Evolutionary conservation across 2,329 filamentous ascomycete genomes (phyloP), one percentile per base, ranked within the genome.

Genomic region (Monilinia fructigena): DNA sequence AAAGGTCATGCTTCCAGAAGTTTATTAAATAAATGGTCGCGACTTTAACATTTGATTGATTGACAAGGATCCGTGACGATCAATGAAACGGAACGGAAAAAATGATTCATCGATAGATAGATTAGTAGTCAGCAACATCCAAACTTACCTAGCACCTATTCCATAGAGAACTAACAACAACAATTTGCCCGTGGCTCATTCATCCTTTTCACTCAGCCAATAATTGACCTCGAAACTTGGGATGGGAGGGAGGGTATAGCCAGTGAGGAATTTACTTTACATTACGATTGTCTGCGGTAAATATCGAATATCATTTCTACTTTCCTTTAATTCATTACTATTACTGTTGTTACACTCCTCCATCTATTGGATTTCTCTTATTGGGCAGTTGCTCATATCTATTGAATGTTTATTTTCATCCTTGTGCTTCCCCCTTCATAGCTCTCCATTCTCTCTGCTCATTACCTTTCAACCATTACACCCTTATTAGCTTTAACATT

Each of bases 201-300:
- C n/a, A 23, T n/a, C 55, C 28, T 18, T 47, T 14, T 31, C 31
- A 31, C 55, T 31, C 56, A 60, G 56, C 56, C 56, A 60, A 60
- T 60, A 23, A 60, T 60, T 48, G 56, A 48, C 28, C 42, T 35
- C 56, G 28, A 26, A 42, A 59, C 31, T 5, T 35, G 26, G 56
- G 12, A 16, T 10, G 42, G 42, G 42, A 16, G 18, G 14, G 23
- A 28, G 14, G 56, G 26, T 59, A 20, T 59, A 45, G 42, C 56
- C 58, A 60, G 45, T 23, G 58, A 61, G 58, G 58, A 61, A 61
- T 61, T 26, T 26, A 26, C 42, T 23, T 60, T 56, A 40, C 54
- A 38, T 38, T 60, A 23, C 18, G 20, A 47, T 18, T 50, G 12
- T 50, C n/a, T 20, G 47, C 14, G 58, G 47, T 61, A 61, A 61